Evolutionary conservation across 2,329 filamentous ascomycete species (phyloP).

Genomic region (Aspergillus latus): DNA sequence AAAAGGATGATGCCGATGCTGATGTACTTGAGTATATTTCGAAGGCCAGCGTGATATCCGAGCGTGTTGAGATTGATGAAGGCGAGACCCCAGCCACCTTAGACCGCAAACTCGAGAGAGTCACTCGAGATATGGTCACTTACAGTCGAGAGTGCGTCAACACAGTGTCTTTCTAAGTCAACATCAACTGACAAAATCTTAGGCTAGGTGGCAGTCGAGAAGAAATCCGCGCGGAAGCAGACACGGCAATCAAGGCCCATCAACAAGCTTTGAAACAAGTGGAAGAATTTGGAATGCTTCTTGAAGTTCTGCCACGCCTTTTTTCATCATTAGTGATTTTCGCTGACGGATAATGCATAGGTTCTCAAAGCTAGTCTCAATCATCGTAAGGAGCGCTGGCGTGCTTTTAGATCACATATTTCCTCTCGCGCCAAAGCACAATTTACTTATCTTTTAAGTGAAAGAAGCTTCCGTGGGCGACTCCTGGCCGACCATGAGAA

Average conservation of each 20-base stretch:
- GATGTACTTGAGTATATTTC: conserved; percentile 56
- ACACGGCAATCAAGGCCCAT: conserved; percentile 37
- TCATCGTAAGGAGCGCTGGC: conserved; percentile 73
- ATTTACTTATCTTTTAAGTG: conserved; percentile 84
- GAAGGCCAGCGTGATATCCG: conserved; percentile 56
- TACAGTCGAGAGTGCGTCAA: conserved; percentile 51
- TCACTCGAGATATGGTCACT: conserved; percentile 60
- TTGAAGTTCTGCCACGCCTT: conserved; percentile 35
- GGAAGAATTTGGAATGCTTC: conserved; percentile 37
- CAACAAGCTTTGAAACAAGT: conserved; percentile 40
- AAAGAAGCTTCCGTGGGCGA: conserved; percentile 82
- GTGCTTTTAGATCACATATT: conserved; percentile 77
- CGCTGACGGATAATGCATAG: conserved; percentile 32
- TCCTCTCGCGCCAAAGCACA: conserved; percentile 80
- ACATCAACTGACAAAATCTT: conserved; percentile 26
- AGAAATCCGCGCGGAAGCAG: conserved; percentile 57
- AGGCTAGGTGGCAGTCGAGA: conserved; percentile 64
- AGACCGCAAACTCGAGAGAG: conserved; percentile 49
- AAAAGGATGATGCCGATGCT: conserved; percentile 49
- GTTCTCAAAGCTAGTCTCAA: conserved; percentile 61
- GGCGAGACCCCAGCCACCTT: conserved; percentile 61
- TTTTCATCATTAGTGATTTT: background rate
- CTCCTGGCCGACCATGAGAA: conserved; percentile 73
- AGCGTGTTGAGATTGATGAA: conserved; percentile 62
- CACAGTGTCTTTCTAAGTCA: background rate